These are phyloP conservation scores for Starmerella floricola DNA, from an alignment of 805 yeast species.

Conservation along the genomic window DNA sequence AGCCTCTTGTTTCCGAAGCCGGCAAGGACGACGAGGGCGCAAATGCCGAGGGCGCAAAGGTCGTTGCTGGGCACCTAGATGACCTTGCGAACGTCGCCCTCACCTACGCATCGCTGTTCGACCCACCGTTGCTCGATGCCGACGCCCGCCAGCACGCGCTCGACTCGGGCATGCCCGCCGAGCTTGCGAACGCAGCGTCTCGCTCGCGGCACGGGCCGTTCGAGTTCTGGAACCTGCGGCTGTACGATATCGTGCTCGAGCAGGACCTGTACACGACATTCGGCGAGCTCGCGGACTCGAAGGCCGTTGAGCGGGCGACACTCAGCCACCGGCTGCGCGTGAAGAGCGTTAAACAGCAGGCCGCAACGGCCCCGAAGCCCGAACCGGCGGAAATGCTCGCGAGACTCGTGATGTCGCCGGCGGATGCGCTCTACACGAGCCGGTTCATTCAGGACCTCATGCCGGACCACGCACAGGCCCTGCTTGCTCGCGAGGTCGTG, in stretches of 20 bases:
- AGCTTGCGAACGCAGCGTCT: constrained; percentile 1
- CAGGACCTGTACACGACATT: not conserved
- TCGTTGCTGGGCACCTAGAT: constrained; percentile 10
- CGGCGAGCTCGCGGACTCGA: not conserved
- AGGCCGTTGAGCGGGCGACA: constrained; percentile 5
- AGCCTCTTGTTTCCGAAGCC: no score
- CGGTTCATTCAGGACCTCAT: constrained; percentile 7
- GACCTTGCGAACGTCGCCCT: constrained; percentile 5
- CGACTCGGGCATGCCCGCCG: not conserved
- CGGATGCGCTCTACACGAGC: constrained; percentile 17
- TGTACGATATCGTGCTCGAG: constrained; percentile 3
- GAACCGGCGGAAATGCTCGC: constrained; percentile 4
- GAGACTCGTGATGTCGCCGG: constrained; percentile 11
- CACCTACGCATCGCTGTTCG: not conserved
- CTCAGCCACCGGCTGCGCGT: constrained; percentile 7
- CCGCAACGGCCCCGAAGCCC: not conserved
- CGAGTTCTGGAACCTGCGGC: constrained; percentile 2
- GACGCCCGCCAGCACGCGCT: no score
- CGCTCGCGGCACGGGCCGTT: constrained; percentile 1
- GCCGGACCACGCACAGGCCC: not conserved
- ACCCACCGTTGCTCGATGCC: not conserved
- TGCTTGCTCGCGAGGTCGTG: constrained; percentile 7
- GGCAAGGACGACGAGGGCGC: no score
- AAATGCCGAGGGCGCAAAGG: constrained; percentile 9
- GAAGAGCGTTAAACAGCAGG: constrained; percentile 4